Conservation (phyloP, 2,329 filamentous ascomycete species). For the Monosporascus sp. region DNA sequence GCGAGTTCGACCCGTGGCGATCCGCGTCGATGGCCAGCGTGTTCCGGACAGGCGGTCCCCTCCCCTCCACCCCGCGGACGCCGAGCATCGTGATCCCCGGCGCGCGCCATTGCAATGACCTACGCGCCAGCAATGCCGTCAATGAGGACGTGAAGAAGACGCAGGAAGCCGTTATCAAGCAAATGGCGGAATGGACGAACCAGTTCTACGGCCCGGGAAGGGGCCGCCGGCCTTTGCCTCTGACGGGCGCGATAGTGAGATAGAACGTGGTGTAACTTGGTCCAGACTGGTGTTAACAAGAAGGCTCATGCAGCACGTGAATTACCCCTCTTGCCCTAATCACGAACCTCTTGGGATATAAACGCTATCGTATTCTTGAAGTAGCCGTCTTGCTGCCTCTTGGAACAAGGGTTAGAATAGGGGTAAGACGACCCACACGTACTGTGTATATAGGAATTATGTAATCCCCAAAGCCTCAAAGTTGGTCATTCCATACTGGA, state of each 20-base stretch:
- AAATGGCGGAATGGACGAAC: conserved; percentile 11
- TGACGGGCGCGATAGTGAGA: background rate
- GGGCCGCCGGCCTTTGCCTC: background rate
- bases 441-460: too few species aligned
- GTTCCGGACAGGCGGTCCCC: conserved; percentile 48
- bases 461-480: too few species aligned
- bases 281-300: too few species aligned
- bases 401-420: too few species aligned
- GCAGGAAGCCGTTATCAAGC: conserved; percentile 6
- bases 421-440: too few species aligned
- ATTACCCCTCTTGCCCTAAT: too few species aligned
- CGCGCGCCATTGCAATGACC: conserved; percentile 51
- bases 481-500: too few species aligned
- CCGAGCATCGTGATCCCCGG: conserved; percentile 49
- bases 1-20: conserved; percentile 55
- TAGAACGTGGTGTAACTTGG: background rate
- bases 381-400: too few species aligned
- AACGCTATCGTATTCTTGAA: too few species aligned
- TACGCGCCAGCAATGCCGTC: conserved; percentile 39
- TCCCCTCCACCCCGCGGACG: conserved; percentile 37
- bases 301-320: too few species aligned
- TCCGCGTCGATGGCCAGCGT: conserved; percentile 46
- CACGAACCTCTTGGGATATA: too few species aligned
- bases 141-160: conserved; percentile 8
- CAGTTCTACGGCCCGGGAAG: conserved; percentile 7